Percentiles rank a stretch among this genome's conserved stretches.
Conservation (phyloP, 768 basidiomycete species). For the Asterophora lycoperdoides region DNA sequence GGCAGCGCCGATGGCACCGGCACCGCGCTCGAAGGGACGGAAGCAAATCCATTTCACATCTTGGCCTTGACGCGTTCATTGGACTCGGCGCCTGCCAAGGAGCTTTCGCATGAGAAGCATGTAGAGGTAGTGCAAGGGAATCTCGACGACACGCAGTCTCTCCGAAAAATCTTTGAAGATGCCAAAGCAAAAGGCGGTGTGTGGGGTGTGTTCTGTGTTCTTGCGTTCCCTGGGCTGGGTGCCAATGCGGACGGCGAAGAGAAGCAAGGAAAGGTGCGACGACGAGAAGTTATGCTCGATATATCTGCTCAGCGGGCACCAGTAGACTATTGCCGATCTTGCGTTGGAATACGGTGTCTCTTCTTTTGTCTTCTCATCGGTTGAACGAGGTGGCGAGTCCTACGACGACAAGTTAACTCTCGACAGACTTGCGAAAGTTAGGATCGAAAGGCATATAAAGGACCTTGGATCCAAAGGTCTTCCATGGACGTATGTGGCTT, state of each 20-base stretch:
- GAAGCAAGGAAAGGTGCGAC: constrained; percentile 35
- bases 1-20: background rate
- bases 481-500: constrained; percentile 33
- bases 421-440: constrained; percentile 31
- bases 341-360: constrained; percentile 33
- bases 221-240: constrained; percentile 39
- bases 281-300: background rate
- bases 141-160: constrained; percentile 24
- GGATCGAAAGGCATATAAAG: constrained; percentile 33
- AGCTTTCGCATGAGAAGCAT: constrained; percentile 20
- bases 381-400: constrained; percentile 34
- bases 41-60: constrained; percentile 25
- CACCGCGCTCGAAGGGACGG: background rate
- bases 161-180: constrained; percentile 33
- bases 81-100: constrained; percentile 23
- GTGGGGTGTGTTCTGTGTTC: constrained; percentile 37
- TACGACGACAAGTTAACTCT: constrained; percentile 26
- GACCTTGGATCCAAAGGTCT: constrained; percentile 27
- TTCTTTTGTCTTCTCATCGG: constrained; percentile 33
- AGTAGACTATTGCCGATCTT: constrained; percentile 31
- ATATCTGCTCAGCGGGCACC: background rate
- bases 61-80: constrained; percentile 34
- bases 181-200: constrained; percentile 25
- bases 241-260: constrained; percentile 35
- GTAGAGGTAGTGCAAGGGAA: constrained; percentile 33